phyloP scores from a whole-genome alignment of 2,329 filamentous ascomycete species.

The Pseudocercospora musae region DNA sequence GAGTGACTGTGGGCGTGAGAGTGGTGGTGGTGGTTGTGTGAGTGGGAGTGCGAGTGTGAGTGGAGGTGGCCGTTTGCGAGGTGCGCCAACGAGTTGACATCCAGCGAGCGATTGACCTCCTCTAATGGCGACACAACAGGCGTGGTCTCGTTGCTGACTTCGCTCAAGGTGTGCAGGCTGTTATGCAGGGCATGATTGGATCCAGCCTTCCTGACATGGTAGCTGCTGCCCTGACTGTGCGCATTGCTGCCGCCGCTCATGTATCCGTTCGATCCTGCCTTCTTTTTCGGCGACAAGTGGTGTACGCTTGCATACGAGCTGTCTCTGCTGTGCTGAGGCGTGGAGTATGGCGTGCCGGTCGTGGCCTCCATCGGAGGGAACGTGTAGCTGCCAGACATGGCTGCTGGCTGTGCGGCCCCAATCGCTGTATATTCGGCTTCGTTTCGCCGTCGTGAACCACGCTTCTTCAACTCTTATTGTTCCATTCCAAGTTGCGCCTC shows the following conservation, averaged over 20 bases:
- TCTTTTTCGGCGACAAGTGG: constrained; percentile 3
- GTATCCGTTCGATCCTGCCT: not conserved
- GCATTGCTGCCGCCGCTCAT: constrained; percentile 3
- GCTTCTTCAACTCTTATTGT: not conserved
- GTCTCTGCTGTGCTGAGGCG: constrained; percentile 29
- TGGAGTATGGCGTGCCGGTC: constrained; percentile 22
- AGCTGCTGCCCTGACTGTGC: constrained; percentile 4
- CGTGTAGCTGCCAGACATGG: constrained; percentile 48
- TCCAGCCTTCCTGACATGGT: constrained; percentile 19
- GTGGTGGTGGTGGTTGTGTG: constrained; percentile 21
- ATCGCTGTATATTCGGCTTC: not conserved
- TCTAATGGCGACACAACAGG: constrained; percentile 26
- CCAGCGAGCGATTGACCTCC: constrained; percentile 4
- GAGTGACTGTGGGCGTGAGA: constrained; percentile 30
- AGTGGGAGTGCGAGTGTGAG: constrained; percentile 10
- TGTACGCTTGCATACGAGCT: constrained; percentile 14
- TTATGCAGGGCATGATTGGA: constrained; percentile 23
- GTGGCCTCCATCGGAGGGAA: constrained; percentile 33
- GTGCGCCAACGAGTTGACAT: constrained; percentile 22
- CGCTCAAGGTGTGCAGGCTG: constrained; percentile 26
- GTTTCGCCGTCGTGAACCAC: not conserved
- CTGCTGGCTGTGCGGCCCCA: not conserved
- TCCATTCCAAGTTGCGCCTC: not conserved
- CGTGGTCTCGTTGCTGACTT: constrained; percentile 31
- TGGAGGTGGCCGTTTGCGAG: constrained; percentile 19